Conservation (phyloP, 106 monocot genomes). For the Vanilla planifolia region DNA sequence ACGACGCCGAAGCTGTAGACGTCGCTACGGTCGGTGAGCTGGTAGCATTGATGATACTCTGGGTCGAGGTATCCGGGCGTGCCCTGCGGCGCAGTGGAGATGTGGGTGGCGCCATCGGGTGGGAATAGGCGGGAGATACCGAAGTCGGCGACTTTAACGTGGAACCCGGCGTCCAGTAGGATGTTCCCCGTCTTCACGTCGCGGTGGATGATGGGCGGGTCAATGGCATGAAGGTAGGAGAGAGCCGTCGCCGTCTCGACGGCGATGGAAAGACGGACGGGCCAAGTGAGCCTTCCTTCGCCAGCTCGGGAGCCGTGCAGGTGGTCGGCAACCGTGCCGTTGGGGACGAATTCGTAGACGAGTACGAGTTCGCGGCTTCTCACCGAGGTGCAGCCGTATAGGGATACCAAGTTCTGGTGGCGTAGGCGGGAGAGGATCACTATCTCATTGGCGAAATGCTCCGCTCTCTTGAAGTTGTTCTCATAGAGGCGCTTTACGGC, state of each 20-base stretch:
- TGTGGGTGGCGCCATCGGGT: constrained; percentile 17
- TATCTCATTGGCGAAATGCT: constrained; percentile 41
- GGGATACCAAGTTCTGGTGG: constrained; percentile 40
- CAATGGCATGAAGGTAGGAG: constrained; percentile 37
- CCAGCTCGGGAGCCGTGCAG: constrained; percentile 17
- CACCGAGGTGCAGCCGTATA: constrained; percentile 49
- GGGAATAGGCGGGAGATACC: constrained; percentile 43
- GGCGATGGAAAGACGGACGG: constrained; percentile 35
- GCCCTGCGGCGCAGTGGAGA: constrained; percentile 44
- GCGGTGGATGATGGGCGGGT: constrained; percentile 47
- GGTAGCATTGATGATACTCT: constrained; percentile 42
- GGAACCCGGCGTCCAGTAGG: constrained; percentile 27
- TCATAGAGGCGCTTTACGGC: constrained; percentile 53
- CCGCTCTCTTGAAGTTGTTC: constrained; percentile 30
- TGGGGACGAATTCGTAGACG: constrained; percentile 20
- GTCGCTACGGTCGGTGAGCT: constrained; percentile 50
- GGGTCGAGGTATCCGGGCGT: constrained; percentile 60
- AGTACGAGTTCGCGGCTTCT: constrained; percentile 25
- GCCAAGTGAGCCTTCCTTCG: constrained; percentile 15
- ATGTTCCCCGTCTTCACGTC: constrained; percentile 61
- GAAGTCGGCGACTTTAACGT: constrained; percentile 46
- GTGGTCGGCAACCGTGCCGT: constrained; percentile 17
- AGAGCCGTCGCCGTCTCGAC: constrained; percentile 33
- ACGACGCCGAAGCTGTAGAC: constrained; percentile 30
- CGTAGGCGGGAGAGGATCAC: constrained; percentile 31